These are phyloP conservation scores for Rubia tinctorum DNA, from an alignment of 305 asterid genomes.

Conservation along the genomic window DNA sequence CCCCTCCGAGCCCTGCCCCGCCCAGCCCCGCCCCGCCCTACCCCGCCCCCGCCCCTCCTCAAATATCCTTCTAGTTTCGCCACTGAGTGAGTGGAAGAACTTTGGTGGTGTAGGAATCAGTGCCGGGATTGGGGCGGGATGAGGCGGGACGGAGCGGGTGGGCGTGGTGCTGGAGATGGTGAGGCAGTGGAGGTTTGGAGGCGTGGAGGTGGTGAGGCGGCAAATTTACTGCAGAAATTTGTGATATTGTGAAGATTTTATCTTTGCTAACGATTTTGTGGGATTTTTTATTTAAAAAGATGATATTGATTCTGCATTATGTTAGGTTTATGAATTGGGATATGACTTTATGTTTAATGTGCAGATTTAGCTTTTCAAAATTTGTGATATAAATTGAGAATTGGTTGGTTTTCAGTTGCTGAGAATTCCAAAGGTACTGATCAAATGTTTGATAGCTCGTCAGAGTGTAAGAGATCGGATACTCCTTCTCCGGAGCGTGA, in stretches of 20 bases:
- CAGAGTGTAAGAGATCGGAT: conserved; percentile 42
- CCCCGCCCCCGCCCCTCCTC: too few relatives aligned
- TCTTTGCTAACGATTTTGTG: not conserved
- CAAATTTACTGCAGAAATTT: too few relatives aligned
- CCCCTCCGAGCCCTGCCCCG: too few relatives aligned
- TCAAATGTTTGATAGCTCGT: conserved; percentile 45
- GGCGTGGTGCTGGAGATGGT: too few relatives aligned
- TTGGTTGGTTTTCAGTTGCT: conserved; percentile 75
- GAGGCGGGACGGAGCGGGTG: too few relatives aligned
- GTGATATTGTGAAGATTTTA: conserved; percentile 1
- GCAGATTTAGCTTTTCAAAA: not conserved
- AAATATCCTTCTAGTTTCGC: too few relatives aligned
- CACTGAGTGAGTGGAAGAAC: too few relatives aligned
- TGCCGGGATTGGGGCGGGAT: too few relatives aligned
- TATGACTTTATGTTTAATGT: not conserved
- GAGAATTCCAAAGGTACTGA: conserved; percentile 25
- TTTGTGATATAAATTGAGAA: conserved; percentile 11
- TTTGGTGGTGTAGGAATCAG: too few relatives aligned
- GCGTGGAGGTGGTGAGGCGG: too few relatives aligned
- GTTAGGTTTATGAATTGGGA: not conserved
- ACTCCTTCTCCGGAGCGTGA: conserved; percentile 50
- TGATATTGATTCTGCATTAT: not conserved
- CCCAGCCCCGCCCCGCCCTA: too few relatives aligned
- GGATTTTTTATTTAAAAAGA: not conserved
- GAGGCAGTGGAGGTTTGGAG: too few relatives aligned